A percentile compares a stretch with the other conserved stretches of the same genome.
Evolutionary conservation across 2,329 filamentous ascomycete species (phyloP).

Genomic region (Colletotrichum camelliae): DNA sequence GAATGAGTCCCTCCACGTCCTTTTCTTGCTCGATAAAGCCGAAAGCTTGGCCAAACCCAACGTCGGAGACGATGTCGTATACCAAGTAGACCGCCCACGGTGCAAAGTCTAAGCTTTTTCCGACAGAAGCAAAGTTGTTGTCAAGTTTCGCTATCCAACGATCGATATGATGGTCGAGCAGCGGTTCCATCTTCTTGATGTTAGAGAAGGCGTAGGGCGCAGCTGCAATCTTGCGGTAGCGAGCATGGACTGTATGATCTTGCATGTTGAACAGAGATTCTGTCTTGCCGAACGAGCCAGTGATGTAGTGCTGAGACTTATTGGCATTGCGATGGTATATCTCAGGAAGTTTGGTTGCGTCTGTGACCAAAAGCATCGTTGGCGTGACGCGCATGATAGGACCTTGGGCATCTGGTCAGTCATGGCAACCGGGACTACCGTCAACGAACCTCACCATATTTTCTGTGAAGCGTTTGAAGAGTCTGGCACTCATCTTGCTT

Average conservation of each 20-base stretch:
- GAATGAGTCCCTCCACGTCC: constrained; percentile 59
- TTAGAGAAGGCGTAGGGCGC: constrained; percentile 61
- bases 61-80: constrained; percentile 62
- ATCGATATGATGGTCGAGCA: constrained; percentile 55
- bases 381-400: constrained; percentile 59
- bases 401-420: constrained; percentile 33
- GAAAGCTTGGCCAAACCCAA: constrained; percentile 61
- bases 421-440: not conserved
- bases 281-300: constrained; percentile 59
- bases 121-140: constrained; percentile 47
- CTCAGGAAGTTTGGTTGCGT: constrained; percentile 58
- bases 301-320: constrained; percentile 65
- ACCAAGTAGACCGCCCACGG: constrained; percentile 62
- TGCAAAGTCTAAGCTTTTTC: constrained; percentile 56
- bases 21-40: constrained; percentile 58
- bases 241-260: constrained; percentile 53
- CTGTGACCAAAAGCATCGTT: constrained; percentile 56
- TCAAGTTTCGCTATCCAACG: constrained; percentile 57
- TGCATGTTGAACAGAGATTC: constrained; percentile 65
- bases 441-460: constrained; percentile 46
- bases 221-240: constrained; percentile 59
- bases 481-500: constrained; percentile 49
- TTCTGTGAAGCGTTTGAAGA: constrained; percentile 46
- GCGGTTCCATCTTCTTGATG: constrained; percentile 63
- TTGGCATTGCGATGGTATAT: constrained; percentile 61